A percentile compares a stretch with the other conserved stretches of the same genome.
These are phyloP conservation scores for Limnanthes douglasii DNA, from an alignment of 345 rosid genomes.

Conservation along the genomic window DNA sequence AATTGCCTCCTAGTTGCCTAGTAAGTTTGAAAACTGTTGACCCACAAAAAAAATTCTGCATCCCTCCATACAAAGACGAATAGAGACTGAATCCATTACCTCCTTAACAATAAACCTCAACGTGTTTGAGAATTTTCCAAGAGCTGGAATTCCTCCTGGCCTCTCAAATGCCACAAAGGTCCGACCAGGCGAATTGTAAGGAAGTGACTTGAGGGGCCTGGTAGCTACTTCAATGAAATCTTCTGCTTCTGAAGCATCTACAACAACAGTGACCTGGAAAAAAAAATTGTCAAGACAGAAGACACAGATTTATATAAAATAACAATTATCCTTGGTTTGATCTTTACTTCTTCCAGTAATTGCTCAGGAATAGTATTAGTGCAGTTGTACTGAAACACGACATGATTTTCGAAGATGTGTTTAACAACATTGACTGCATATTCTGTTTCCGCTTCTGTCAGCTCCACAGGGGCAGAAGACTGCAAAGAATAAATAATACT, in stretches of 20 bases:
- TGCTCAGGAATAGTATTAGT: constrained; percentile 93
- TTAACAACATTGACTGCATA: constrained; percentile 88
- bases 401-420: constrained; percentile 77
- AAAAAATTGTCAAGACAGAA: constrained; percentile 9
- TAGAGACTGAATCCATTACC: constrained; percentile 24
- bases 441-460: constrained; percentile 97
- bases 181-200: constrained; percentile 90
- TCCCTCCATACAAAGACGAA: background rate
- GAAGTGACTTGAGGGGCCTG: constrained; percentile 71
- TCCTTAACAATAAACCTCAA: constrained; percentile 85
- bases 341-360: constrained; percentile 74
- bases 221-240: constrained; percentile 53
- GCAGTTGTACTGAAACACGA: constrained; percentile 95
- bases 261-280: constrained; percentile 66
- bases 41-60: background rate
- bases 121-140: constrained; percentile 81
- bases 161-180: constrained; percentile 81
- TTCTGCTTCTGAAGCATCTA: constrained; percentile 89
- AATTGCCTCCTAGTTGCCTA: too few species aligned
- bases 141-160: constrained; percentile 65
- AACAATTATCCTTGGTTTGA: constrained; percentile 1
- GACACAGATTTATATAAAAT: constrained; percentile 3
- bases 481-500: constrained; percentile 11
- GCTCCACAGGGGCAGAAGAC: constrained; percentile 87
- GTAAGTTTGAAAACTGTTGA: too few species aligned